phyloP scores from a whole-genome alignment of 257 asterid species.

The Capsicum chinense region DNA sequence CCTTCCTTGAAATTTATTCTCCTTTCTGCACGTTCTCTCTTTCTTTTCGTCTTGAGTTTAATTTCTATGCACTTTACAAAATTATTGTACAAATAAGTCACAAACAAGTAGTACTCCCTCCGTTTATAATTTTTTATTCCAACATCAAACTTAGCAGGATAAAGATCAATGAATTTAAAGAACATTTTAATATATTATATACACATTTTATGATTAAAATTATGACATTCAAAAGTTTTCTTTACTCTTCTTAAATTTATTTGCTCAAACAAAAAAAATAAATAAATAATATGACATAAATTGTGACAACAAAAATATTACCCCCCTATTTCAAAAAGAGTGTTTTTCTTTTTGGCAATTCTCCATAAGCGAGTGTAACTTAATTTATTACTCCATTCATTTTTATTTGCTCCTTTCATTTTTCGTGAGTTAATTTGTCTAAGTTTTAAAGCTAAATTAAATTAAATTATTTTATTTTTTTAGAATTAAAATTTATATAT shows the following conservation, averaged over 20 bases:
- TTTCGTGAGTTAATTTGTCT: no score
- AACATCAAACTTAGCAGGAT: background rate
- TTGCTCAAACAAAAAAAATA: background rate
- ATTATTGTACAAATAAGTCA: background rate
- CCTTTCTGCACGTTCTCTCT: conserved; percentile 33
- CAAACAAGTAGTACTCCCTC: background rate
- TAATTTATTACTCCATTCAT: no score
- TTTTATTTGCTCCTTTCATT: no score
- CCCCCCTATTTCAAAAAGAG: no score
- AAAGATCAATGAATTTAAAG: background rate
- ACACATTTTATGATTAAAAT: background rate
- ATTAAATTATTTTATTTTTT: no score
- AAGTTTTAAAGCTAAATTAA: no score
- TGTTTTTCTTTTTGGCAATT: no score
- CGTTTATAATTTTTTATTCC: background rate
- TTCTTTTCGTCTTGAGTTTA: background rate
- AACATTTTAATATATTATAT: background rate
- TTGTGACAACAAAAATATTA: no score
- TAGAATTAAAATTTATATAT: no score
- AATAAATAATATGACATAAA: no score
- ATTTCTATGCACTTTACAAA: background rate
- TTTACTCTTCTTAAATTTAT: background rate
- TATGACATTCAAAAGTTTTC: background rate
- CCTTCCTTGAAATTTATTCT: conserved; percentile 25
- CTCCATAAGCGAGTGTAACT: no score